Percentiles rank a stretch among this genome's conserved stretches.
Conservation (phyloP, 768 basidiomycete species). For the Daedaleopsis sinensis region DNA sequence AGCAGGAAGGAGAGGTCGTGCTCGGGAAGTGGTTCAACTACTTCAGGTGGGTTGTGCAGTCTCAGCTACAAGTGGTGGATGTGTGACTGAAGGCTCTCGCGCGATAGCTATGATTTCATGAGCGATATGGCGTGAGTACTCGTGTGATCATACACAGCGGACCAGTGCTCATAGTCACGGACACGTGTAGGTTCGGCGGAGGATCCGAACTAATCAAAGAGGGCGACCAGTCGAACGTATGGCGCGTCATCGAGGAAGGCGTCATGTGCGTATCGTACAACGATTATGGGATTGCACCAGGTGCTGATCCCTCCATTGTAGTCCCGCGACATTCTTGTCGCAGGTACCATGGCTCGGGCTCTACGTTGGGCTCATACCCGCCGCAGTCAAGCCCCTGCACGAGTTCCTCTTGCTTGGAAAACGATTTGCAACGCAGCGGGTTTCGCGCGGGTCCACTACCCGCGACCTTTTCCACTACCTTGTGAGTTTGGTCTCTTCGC, state of each 20-base stretch:
- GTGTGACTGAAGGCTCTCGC: neutral
- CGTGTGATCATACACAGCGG: neutral
- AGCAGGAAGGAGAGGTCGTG: constrained; percentile 28
- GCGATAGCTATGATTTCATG: constrained; percentile 45
- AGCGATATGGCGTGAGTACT: constrained; percentile 42
- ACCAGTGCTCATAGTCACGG: too few relatives aligned
- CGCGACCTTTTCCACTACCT: constrained; percentile 48
- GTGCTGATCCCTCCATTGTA: neutral
- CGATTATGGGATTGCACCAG: neutral
- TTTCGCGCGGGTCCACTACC: constrained; percentile 23
- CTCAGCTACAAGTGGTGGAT: too few relatives aligned
- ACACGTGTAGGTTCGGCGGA: constrained; percentile 37
- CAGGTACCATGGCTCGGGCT: constrained; percentile 15
- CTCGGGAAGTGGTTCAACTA: constrained; percentile 41
- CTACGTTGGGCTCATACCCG: too few relatives aligned
- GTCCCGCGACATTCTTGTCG: neutral
- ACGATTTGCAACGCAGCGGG: too few relatives aligned
- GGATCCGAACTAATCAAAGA: constrained; percentile 40
- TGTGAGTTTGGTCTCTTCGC: constrained; percentile 29
- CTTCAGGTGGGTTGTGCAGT: constrained; percentile 43
- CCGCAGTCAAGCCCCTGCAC: too few relatives aligned
- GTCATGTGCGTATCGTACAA: neutral
- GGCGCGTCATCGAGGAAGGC: constrained; percentile 47
- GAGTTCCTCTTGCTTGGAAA: too few relatives aligned
- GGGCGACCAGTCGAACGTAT: constrained; percentile 46